Percentiles rank a stretch among this genome's conserved stretches.
Conservation (phyloP, 495 filamentous ascomycete species). For the Friedmanniomyces endolithicus region DNA sequence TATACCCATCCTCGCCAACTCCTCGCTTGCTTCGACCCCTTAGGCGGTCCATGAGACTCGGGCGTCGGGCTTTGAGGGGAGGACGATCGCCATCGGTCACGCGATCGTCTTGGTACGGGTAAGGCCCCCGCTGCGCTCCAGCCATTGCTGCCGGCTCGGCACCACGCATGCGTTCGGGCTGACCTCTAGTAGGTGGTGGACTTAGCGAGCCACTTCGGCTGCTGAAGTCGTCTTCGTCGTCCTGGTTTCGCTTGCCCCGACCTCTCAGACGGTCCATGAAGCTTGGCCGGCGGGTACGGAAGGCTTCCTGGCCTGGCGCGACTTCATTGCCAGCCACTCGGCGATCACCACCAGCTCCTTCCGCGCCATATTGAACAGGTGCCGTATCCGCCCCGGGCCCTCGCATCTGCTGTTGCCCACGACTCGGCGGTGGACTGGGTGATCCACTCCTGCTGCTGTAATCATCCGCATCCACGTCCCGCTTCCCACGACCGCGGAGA, state of each 20-base stretch:
- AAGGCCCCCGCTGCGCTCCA: not conserved
- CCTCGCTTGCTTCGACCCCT: not conserved
- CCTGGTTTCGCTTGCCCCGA: not conserved
- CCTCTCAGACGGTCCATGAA: not conserved
- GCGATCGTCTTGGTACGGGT: not conserved
- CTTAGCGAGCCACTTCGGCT: not conserved
- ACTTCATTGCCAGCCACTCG: not conserved
- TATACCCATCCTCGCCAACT: constrained; percentile 1
- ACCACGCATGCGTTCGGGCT: not conserved
- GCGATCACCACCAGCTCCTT: not conserved
- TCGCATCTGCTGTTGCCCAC: not conserved
- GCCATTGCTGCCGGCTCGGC: not conserved
- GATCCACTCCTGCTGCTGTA: not conserved
- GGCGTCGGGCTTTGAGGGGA: not conserved
- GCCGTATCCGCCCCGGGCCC: not conserved
- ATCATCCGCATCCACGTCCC: not conserved
- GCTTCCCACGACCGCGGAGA: not conserved
- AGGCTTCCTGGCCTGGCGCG: not conserved
- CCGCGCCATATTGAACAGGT: not conserved
- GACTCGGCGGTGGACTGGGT: not conserved
- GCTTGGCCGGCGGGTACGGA: not conserved
- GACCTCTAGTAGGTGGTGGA: not conserved
- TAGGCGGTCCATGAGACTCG: constrained; percentile 2
- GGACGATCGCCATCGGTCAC: not conserved
- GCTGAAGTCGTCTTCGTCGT: not conserved